These are phyloP conservation scores for Epichloe aotearoae DNA, from an alignment of 2,329 filamentous ascomycete genomes.

Conservation along the genomic window DNA sequence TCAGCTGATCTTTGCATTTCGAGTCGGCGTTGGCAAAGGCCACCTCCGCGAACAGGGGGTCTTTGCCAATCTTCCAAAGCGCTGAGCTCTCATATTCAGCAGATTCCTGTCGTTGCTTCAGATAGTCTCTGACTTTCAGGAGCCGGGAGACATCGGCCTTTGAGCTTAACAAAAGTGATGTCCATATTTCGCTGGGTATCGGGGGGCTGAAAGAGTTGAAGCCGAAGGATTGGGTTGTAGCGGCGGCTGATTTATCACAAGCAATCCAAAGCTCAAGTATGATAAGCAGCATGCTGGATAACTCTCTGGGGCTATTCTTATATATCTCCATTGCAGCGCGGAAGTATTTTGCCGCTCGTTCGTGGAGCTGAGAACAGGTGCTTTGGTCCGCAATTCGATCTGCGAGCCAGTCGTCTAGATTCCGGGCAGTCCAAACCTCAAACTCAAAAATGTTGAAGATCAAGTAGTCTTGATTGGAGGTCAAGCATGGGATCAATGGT, in stretches of 20 bases:
- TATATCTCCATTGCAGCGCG: constrained; percentile 19
- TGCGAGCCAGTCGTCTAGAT: constrained; percentile 25
- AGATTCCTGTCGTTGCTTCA: too few species aligned
- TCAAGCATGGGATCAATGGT: too few species aligned
- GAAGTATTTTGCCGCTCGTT: constrained; percentile 23
- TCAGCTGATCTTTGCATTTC: too few species aligned
- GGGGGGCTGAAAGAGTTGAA: constrained; percentile 29
- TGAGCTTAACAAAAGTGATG: constrained; percentile 30
- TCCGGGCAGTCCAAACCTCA: constrained; percentile 34
- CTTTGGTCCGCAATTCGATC: constrained; percentile 6
- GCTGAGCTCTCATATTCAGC: too few species aligned
- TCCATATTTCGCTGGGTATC: constrained; percentile 23
- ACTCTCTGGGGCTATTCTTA: constrained; percentile 24
- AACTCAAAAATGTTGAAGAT: constrained; percentile 10
- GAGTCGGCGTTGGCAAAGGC: too few species aligned
- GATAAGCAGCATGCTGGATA: constrained; percentile 41
- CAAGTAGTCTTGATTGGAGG: too few species aligned
- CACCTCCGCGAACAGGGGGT: too few species aligned
- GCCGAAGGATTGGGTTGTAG: constrained; percentile 23
- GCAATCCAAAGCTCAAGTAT: constrained; percentile 45
- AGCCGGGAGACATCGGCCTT: constrained; percentile 25
- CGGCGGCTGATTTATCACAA: constrained; percentile 33
- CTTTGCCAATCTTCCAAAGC: too few species aligned
- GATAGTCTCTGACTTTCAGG: not conserved
- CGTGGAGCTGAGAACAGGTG: constrained; percentile 17